Evolutionary conservation across 768 basidiomycete species (phyloP), one percentile per base, ranked within the genome.

Genomic region (Lentinula aciculospora): DNA sequence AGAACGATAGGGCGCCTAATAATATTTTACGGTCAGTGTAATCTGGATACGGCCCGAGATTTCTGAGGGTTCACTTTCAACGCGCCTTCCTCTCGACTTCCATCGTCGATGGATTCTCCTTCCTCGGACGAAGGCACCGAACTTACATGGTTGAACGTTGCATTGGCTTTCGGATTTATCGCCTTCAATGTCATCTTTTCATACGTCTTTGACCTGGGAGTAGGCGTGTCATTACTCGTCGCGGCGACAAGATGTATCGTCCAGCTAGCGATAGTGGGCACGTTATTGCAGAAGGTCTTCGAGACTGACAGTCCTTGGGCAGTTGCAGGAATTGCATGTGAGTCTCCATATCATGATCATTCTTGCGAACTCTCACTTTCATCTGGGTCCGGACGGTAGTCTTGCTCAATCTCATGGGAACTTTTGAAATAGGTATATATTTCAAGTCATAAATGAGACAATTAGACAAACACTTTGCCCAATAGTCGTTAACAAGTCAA

Each of bases 401-500:
- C 51, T 65, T 92, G 27, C 69, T 94, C 56, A 92, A 92, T 66
- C 63, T 89, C 3, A 72, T 94, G 63, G 91, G 89, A 4, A 89
- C 92, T 0, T 74, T 85, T 46, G 92, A 94, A 62, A 84, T 83
- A 13, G 89, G 89, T 86, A 59, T 57, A 80, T 72, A 27, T 5
- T 50, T 19, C 10, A 5, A 50, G 12, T n/a, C 48, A 28, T 55
- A 32, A 46, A 45, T 15, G 13, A 29, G 5, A 37, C 17, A 31
- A 37, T 15, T 60, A 40, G 58, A 13, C 21, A 25, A 5, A 29
- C 17, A n/a, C n/a, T n/a, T 21, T 28, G 54, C 8, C 8, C 13
- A 13, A 6, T 21, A 89, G 89, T 92, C 12, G 77, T 86, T 42
- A 91, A 93, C 73, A 93, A 91, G 68, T 82, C 88, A 3, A 84